A percentile compares a stretch with the other conserved stretches of the same genome.
These are phyloP conservation scores for Rhizophora apiculata DNA, from an alignment of 345 rosid genomes.

Conservation along the genomic window DNA sequence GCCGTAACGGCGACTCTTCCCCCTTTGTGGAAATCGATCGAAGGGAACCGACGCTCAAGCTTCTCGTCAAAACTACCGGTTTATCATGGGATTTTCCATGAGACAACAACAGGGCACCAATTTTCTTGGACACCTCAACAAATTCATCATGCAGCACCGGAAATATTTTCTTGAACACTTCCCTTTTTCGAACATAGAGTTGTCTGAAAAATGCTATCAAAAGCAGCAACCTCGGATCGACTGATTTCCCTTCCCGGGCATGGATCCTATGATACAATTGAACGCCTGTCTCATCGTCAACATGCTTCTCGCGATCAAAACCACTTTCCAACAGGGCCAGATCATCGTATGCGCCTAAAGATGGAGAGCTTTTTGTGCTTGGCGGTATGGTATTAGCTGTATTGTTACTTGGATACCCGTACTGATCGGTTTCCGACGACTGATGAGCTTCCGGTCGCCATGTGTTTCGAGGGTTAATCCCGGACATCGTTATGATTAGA, in stretches of 20 bases:
- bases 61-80: slow-evolving; percentile 26
- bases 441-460: neutral
- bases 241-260: slow-evolving; percentile 8
- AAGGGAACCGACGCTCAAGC: slow-evolving; percentile 38
- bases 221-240: slow-evolving; percentile 31
- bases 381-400: neutral
- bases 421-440: neutral
- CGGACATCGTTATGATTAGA: neutral
- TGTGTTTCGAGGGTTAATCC: neutral
- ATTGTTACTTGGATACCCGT: neutral
- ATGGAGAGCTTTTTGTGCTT: neutral
- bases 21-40: neutral
- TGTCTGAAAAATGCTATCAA: slow-evolving; percentile 36
- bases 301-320: neutral
- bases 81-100: neutral
- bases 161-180: slow-evolving; percentile 33
- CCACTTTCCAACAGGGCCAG: slow-evolving; percentile 16
- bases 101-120: neutral
- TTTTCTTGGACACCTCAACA: slow-evolving; percentile 17
- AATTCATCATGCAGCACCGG: slow-evolving; percentile 28
- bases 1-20: slow-evolving; percentile 21
- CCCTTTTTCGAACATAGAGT: slow-evolving; percentile 30
- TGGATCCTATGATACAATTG: neutral
- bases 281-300: neutral
- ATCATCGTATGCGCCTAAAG: neutral